Base-by-base conservation (phyloP, 1,284 basidiomycete genomes). In the Cryptococcus deneoformans region DNA sequence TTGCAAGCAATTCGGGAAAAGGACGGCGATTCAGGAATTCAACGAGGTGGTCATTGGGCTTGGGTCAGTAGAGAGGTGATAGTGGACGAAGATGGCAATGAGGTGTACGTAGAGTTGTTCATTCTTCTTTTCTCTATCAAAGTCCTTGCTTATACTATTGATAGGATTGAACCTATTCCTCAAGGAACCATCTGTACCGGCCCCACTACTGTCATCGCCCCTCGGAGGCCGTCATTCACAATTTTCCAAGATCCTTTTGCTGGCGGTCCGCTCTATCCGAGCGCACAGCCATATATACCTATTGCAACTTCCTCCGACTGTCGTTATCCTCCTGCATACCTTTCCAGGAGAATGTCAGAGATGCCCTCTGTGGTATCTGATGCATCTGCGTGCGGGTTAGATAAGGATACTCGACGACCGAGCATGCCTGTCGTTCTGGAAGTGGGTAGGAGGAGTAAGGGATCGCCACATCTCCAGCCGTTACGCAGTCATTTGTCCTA, bases 21-120 rank as follows among this genome's bases (percentile, higher is more conserved):
- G 54, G 72, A 75, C 40, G 68, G 59, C 6, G 71, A 72, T 47
- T 36, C 72, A 40, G 72, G 71, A 5, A 71, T 75, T 20, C 60
- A 60, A n/a, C 49, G 69, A 34, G 69, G 70, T 12, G 61, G 66
- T 29, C 53, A 63, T 16, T 72, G 66, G 61, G 69, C 69, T 34
- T 75, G 72, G 72, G 63, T 74, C 1, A 63, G 63, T 1, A 61
- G 63, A 20, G 59, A 64, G 11, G 53, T 37, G 14, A 50, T 54
- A 42, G 54, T 48, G 36, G 61, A 59, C 45, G 62, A 50, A 4
- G 46, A 45, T 3, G 62, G 57, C 10, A 56, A 59, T 53, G 53
- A 56, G 29, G 29, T 29, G 29, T 29, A 29, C 29, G 29, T 29
- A 29, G 29, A 29, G 29, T 5, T 29, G 29, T 29, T 29, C 29